Percentiles rank a stretch among this genome's conserved stretches.
Conservation (phyloP, 495 filamentous ascomycete species). For the Trichoderma parareesei region DNA sequence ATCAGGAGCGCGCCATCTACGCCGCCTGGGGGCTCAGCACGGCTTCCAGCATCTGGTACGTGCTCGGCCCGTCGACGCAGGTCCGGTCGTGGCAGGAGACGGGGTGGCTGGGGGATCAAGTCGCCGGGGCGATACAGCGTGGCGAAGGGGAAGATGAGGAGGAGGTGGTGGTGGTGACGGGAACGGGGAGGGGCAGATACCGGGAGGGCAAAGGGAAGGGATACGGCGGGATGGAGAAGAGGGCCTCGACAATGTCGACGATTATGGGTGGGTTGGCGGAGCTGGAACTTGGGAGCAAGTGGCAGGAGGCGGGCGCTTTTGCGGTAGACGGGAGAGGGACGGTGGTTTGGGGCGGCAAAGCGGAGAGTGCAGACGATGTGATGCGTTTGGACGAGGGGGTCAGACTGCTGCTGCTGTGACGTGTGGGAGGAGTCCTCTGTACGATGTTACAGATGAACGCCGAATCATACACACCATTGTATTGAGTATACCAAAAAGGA, state of each 20-base stretch:
- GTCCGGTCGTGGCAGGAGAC: constrained; percentile 36
- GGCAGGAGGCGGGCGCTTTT: constrained; percentile 50
- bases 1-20: constrained; percentile 43
- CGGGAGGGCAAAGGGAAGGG: no score
- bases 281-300: constrained; percentile 55
- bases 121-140: constrained; percentile 26
- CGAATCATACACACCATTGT: no score
- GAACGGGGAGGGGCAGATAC: background rate
- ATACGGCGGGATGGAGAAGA: no score
- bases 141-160: constrained; percentile 18
- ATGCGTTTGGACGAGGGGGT: constrained; percentile 44
- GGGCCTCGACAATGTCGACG: background rate
- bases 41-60: constrained; percentile 35
- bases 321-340: constrained; percentile 46
- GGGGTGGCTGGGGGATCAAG: constrained; percentile 34
- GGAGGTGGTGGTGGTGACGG: background rate
- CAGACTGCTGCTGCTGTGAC: constrained; percentile 24
- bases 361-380: constrained; percentile 41
- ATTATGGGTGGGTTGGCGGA: constrained; percentile 36
- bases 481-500: no score
- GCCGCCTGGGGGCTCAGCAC: constrained; percentile 47
- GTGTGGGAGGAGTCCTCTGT: no score
- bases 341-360: constrained; percentile 42
- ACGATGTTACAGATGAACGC: background rate
- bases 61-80: constrained; percentile 38